phyloP scores from a whole-genome alignment of 2,329 filamentous ascomycete species.

The Nemania abortiva region DNA sequence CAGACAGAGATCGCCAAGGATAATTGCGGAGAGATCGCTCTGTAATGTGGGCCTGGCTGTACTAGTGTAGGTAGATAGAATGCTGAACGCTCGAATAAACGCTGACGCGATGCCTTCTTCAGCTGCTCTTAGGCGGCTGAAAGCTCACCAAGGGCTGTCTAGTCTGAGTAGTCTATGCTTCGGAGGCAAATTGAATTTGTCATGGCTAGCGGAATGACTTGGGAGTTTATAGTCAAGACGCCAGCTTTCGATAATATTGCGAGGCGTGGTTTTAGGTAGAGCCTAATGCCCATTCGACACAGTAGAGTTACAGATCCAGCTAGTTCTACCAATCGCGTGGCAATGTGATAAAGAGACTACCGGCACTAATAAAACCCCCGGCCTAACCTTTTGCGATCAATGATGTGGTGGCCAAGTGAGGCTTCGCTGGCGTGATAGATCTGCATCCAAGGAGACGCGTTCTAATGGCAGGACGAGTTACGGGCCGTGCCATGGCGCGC shows the following conservation, averaged over 20 bases:
- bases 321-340: conserved; percentile 13
- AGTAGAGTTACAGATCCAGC: background rate
- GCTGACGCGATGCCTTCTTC: conserved; percentile 23
- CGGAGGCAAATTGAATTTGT: conserved; percentile 21
- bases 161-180: conserved; percentile 8
- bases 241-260: conserved; percentile 1
- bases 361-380: background rate
- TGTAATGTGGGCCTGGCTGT: conserved; percentile 15
- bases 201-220: background rate
- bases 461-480: background rate
- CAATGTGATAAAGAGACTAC: conserved; percentile 6
- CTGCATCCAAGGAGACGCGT: conserved; percentile 17
- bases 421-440: conserved; percentile 8
- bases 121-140: conserved; percentile 29
- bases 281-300: conserved; percentile 12
- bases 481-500: conserved; percentile 2
- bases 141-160: conserved; percentile 7
- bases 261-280: background rate
- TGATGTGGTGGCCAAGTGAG: conserved; percentile 27
- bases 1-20: conserved; percentile 33
- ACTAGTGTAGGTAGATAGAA: background rate
- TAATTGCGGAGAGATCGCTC: conserved; percentile 32
- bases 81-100: background rate
- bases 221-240: background rate
- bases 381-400: conserved; percentile 5